Percentiles rank a stretch among this genome's conserved stretches.
Evolutionary conservation across 2,329 filamentous ascomycete species (phyloP).

Genomic region (Tolypocladium inflatum): DNA sequence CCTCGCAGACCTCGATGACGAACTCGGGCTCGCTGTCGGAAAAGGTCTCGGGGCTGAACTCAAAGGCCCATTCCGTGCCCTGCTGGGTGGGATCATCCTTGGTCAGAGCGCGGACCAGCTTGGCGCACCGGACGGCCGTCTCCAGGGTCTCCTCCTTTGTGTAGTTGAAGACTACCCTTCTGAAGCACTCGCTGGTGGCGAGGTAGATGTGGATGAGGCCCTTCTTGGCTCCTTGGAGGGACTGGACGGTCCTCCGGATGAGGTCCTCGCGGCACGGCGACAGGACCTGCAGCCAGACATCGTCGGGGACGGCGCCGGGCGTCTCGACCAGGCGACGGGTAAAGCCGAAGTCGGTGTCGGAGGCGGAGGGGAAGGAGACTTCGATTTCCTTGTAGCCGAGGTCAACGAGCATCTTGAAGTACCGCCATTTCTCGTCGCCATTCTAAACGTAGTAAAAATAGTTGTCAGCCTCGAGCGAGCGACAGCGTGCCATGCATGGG

Average conservation of each 20-base stretch:
- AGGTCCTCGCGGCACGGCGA: constrained; percentile 88
- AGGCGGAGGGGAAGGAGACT: constrained; percentile 89
- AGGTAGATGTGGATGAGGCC: constrained; percentile 94
- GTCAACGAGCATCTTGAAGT: constrained; percentile 88
- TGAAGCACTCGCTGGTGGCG: constrained; percentile 92
- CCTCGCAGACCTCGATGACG: constrained; percentile 74
- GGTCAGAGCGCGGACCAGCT: constrained; percentile 79
- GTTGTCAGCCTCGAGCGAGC: not conserved
- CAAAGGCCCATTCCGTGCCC: constrained; percentile 63
- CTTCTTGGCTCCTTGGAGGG: constrained; percentile 81
- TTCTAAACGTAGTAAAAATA: constrained; percentile 43
- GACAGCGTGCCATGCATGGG: not conserved
- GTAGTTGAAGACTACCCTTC: constrained; percentile 82
- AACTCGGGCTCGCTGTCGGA: constrained; percentile 84
- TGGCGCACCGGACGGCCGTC: constrained; percentile 76
- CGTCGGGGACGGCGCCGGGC: constrained; percentile 72
- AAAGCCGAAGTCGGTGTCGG: constrained; percentile 93
- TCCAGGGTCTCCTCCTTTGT: constrained; percentile 72
- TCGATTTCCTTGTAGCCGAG: constrained; percentile 98
- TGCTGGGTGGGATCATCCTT: constrained; percentile 59
- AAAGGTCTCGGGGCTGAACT: constrained; percentile 82
- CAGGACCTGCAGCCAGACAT: constrained; percentile 86
- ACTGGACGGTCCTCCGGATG: constrained; percentile 82
- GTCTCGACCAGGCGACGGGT: constrained; percentile 80
- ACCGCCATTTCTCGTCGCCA: constrained; percentile 87